Percentiles rank a stretch among this genome's conserved stretches.
These are phyloP conservation scores for Backusella sp. DNA, from an alignment of 192 early-diverging fungal genomes.

Conservation along the genomic window DNA sequence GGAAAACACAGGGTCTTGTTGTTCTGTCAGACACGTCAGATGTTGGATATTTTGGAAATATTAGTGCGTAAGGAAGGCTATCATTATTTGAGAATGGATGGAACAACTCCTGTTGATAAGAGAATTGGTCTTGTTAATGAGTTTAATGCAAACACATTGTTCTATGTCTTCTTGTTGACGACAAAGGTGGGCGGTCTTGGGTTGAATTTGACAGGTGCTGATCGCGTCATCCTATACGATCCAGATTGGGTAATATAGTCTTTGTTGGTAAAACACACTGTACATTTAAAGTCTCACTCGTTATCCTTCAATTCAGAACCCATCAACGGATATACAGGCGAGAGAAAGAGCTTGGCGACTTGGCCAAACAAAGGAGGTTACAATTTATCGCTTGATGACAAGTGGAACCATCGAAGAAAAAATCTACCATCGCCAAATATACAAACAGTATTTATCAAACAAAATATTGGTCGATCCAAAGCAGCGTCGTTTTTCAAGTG, in stretches of 20 bases:
- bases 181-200: conserved; percentile 97
- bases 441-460: conserved; percentile 96
- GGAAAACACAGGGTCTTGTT: conserved; percentile 85
- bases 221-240: conserved; percentile 93
- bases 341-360: conserved; percentile 94
- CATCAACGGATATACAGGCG: conserved; percentile 93
- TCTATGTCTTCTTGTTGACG: conserved; percentile 94
- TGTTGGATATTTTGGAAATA: conserved; percentile 91
- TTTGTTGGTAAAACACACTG: background rate
- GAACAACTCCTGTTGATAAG: conserved; percentile 86
- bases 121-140: conserved; percentile 84
- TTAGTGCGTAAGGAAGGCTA: conserved; percentile 61
- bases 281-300: background rate
- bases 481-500: conserved; percentile 81
- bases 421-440: conserved; percentile 97
- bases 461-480: conserved; percentile 91
- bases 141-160: conserved; percentile 64
- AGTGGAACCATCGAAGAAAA: conserved; percentile 94
- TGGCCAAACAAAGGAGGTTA: conserved; percentile 85
- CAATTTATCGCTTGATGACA: conserved; percentile 95
- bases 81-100: conserved; percentile 91
- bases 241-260: conserved; percentile 78
- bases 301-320: conserved; percentile 56
- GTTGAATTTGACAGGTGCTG: conserved; percentile 91
- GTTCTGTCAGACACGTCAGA: conserved; percentile 92